Conservation (phyloP, 768 basidiomycete species). For the Macrolepiota dolichaula region DNA sequence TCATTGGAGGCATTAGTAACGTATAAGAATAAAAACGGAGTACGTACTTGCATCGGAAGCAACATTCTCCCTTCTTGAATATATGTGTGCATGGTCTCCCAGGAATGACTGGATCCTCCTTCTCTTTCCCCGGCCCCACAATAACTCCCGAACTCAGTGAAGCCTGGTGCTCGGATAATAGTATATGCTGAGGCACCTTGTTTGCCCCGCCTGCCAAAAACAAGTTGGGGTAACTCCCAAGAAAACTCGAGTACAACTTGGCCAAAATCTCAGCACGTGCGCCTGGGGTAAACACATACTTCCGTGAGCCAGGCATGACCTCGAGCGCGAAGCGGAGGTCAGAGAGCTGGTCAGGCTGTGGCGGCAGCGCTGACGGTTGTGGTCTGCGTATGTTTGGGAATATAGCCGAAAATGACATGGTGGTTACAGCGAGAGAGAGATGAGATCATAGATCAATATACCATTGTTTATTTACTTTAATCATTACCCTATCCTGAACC, state of each 20-base stretch:
- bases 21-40: neutral
- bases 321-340: conserved; percentile 76
- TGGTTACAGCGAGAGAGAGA: neutral
- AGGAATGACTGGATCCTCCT: conserved; percentile 55
- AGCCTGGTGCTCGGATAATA: conserved; percentile 70
- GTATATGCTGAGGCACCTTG: conserved; percentile 57
- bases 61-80: conserved; percentile 88
- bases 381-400: conserved; percentile 12
- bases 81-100: conserved; percentile 81
- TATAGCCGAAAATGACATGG: conserved; percentile 10
- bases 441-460: conserved; percentile 5
- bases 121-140: conserved; percentile 55
- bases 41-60: conserved; percentile 91
- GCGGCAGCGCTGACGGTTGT: conserved; percentile 2
- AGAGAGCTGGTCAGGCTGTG: conserved; percentile 33
- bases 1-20: conserved; percentile 6
- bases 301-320: conserved; percentile 76
- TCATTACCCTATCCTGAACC: too few species aligned
- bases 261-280: conserved; percentile 79
- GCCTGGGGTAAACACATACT: conserved; percentile 71
- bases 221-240: conserved; percentile 69
- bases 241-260: conserved; percentile 79
- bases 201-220: conserved; percentile 68
- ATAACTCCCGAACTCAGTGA: conserved; percentile 37
- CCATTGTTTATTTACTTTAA: neutral